A percentile compares a stretch with the other conserved stretches of the same genome.
Conservation (phyloP, 2,329 filamentous ascomycete genomes). For the Rachicladosporium sp. region DNA sequence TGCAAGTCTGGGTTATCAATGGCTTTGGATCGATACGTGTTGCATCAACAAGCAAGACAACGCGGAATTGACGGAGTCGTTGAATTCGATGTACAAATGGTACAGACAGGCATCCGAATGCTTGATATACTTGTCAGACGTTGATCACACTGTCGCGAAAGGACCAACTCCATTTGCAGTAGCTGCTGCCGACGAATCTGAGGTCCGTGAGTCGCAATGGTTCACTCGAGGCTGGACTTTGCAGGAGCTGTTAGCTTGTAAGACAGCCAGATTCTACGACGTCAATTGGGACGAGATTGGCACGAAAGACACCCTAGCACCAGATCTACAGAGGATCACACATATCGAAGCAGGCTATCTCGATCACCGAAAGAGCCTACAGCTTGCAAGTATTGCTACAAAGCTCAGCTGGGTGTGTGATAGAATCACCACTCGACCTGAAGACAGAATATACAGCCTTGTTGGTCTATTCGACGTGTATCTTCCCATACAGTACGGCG, state of each 20-base stretch:
- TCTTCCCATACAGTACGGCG: constrained; percentile 34
- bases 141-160: not conserved
- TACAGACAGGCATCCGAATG: constrained; percentile 8
- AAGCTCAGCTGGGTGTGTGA: constrained; percentile 5
- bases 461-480: constrained; percentile 33
- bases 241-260: constrained; percentile 11
- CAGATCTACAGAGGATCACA: constrained; percentile 3
- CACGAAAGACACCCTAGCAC: constrained; percentile 1
- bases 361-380: no score
- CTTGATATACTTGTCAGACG: constrained; percentile 10
- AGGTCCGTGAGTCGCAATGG: constrained; percentile 5
- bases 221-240: constrained; percentile 12
- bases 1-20: constrained; percentile 5
- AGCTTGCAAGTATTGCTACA: constrained; percentile 1
- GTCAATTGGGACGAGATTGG: constrained; percentile 7
- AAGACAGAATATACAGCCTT: constrained; percentile 34
- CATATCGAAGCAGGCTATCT: constrained; percentile 2
- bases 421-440: constrained; percentile 11
- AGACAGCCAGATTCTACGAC: constrained; percentile 6
- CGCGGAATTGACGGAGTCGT: constrained; percentile 9
- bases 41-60: constrained; percentile 12
- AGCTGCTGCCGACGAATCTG: not conserved
- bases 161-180: not conserved
- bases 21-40: constrained; percentile 15
- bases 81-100: constrained; percentile 14